Evolutionary conservation across 768 basidiomycete genomes (phyloP).

Genomic region (Rickenella mellea): DNA sequence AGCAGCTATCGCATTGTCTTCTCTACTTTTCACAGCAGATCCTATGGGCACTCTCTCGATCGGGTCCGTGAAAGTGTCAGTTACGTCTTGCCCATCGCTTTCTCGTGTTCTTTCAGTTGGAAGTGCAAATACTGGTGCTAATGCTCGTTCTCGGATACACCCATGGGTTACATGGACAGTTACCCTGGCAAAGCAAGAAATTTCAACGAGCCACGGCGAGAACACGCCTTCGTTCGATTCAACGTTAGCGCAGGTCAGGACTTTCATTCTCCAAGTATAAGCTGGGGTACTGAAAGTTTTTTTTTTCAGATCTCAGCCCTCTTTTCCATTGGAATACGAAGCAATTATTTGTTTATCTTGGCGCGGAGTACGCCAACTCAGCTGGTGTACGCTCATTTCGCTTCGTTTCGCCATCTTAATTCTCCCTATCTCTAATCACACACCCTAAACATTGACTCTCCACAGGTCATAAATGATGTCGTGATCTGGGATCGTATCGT

Average conservation of each 20-base stretch:
- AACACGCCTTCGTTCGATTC: conserved; percentile 74
- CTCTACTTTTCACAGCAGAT: conserved; percentile 51
- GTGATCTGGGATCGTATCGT: conserved; percentile 92
- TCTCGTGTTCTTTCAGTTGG: conserved; percentile 1
- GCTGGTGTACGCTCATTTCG: conserved; percentile 48
- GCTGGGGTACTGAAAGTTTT: background rate
- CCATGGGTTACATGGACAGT: no score
- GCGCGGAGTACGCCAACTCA: conserved; percentile 70
- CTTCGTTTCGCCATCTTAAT: background rate
- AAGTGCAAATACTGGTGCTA: background rate
- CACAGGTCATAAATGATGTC: conserved; percentile 61
- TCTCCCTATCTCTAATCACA: background rate
- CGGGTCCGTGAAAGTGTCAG: conserved; percentile 71
- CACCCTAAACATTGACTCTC: conserved; percentile 6
- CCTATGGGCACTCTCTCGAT: conserved; percentile 51
- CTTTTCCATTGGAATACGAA: conserved; percentile 97
- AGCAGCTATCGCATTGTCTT: conserved; percentile 62
- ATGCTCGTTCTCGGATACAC: background rate
- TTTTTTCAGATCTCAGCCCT: conserved; percentile 56
- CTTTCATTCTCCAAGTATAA: background rate
- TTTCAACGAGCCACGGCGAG: conserved; percentile 54
- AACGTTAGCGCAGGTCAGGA: conserved; percentile 67
- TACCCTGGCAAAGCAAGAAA: conserved; percentile 41
- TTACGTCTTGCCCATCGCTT: conserved; percentile 6
- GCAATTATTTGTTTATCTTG: conserved; percentile 80